Base-by-base conservation (phyloP, 441 rosid species). In the Eruca vesicaria region DNA sequence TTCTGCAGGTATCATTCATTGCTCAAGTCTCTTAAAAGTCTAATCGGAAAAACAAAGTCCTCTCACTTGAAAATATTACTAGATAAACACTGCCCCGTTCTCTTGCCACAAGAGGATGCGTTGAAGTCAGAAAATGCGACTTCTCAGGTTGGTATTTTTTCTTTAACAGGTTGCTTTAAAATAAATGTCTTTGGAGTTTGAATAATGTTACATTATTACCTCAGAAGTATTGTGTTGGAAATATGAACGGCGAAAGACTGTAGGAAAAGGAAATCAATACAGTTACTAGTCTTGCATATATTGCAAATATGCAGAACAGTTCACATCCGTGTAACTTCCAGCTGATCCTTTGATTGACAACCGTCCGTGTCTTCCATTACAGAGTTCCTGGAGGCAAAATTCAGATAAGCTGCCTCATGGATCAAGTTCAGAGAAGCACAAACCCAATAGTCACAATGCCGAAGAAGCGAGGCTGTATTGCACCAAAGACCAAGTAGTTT, bases 401-500 rank as follows among this genome's bases (percentile, higher is more conserved):
- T 21, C 64, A 43, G 63, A 50, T 41, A 45, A 67, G 73, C 80
- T 65, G 59, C 81, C 62, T 56, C 68, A 69, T 60, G 73, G 50
- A 58, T 74, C 72, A 70, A 45, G 61, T 67, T 35, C 63, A 69
- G 75, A 72, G 59, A 71, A 20, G 50, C 61, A 63, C 61, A 77
- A 75, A 31, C 55, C 72, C 12, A 69, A 43, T 31, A 56, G 77
- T 80, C 66, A 74, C 18, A 78, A 73, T 69, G 73, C 65, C 31
- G 81, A 82, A 78, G 80, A 76, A 71, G 53, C 73, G 15, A 86
- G 77, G 79, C 76, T 82, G 11, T 84, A 82, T 74, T 90, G 97
- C 87, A 82, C 84, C 7, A 85, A 84, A 68, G 80, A 80, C 72
- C 91, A 90, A 84, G 94, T 93, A 50, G 88, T 87, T 35, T 89